These are phyloP conservation scores for Cryptococcus sp. DNA, from an alignment of 1,284 basidiomycete genomes.

Conservation along the genomic window DNA sequence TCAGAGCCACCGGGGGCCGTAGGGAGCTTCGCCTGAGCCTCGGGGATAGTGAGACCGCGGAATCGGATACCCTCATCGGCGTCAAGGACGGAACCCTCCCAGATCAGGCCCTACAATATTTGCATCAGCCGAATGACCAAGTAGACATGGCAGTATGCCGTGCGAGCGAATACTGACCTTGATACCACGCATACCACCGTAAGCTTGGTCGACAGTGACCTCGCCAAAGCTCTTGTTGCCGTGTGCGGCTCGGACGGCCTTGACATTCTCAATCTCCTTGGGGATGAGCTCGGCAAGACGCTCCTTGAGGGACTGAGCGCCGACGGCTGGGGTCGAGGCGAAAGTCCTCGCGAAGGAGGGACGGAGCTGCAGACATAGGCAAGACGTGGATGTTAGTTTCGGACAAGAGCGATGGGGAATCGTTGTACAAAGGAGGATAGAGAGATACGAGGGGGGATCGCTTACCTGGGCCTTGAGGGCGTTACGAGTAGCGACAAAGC, in stretches of 20 bases:
- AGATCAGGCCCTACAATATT: conserved; percentile 63
- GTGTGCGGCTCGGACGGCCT: conserved; percentile 75
- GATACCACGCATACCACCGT: conserved; percentile 86
- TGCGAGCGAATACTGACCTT: conserved; percentile 44
- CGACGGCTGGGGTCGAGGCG: conserved; percentile 62
- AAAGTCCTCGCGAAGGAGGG: conserved; percentile 49
- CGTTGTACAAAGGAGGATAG: background rate
- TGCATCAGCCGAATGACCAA: background rate
- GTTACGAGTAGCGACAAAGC: conserved; percentile 36
- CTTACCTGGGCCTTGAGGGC: conserved; percentile 42
- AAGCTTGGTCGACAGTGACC: conserved; percentile 83
- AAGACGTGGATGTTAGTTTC: conserved; percentile 1
- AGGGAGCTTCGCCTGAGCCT: conserved; percentile 80
- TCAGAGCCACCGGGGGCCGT: conserved; percentile 85
- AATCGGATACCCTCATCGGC: conserved; percentile 96
- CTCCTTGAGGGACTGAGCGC: conserved; percentile 80
- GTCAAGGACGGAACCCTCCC: conserved; percentile 94
- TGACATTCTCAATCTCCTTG: conserved; percentile 82
- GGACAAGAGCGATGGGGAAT: background rate
- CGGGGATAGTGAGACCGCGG: conserved; percentile 88
- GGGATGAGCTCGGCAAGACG: conserved; percentile 88
- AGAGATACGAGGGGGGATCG: background rate
- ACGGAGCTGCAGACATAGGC: conserved; percentile 25
- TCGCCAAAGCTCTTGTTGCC: conserved; percentile 89
- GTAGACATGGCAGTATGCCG: background rate